Evolutionary conservation across 2,329 filamentous ascomycete species (phyloP).

Genomic region (Nemania bipapillata): DNA sequence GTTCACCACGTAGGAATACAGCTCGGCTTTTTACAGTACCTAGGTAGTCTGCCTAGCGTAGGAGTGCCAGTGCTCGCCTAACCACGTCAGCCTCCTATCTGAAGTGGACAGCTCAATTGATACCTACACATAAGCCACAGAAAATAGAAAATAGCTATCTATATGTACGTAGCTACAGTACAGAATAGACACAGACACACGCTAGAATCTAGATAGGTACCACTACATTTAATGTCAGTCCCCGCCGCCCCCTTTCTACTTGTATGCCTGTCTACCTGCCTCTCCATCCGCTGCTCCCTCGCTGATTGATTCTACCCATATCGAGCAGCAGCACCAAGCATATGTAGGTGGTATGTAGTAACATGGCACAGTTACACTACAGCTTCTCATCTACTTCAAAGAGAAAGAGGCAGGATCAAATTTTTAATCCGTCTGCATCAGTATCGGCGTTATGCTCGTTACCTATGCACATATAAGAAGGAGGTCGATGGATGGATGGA

Average conservation of each 20-base stretch:
- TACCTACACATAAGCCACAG: background rate
- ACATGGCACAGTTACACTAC: too few species aligned
- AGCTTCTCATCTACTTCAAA: too few species aligned
- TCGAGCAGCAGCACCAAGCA: too few species aligned
- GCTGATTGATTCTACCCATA: background rate
- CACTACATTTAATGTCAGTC: background rate
- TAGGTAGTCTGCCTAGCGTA: slow-evolving; percentile 4
- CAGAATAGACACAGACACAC: too few species aligned
- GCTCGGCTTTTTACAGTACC: background rate
- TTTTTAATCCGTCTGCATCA: background rate
- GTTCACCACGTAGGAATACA: background rate
- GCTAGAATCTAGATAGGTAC: too few species aligned
- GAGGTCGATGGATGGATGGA: too few species aligned
- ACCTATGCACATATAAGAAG: too few species aligned
- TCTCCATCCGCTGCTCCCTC: background rate
- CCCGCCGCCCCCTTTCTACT: background rate
- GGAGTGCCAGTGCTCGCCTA: background rate
- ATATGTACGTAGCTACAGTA: too few species aligned
- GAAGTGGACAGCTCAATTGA: background rate
- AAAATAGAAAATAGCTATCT: too few species aligned
- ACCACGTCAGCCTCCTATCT: slow-evolving; percentile 29
- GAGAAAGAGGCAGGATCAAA: background rate
- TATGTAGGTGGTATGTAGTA: too few species aligned
- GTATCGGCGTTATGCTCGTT: background rate
- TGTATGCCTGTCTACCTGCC: background rate